A percentile compares a stretch with the other conserved stretches of the same genome.
These are phyloP conservation scores for Xylaria sp. DNA, from an alignment of 2,329 filamentous ascomycete genomes.

Conservation along the genomic window DNA sequence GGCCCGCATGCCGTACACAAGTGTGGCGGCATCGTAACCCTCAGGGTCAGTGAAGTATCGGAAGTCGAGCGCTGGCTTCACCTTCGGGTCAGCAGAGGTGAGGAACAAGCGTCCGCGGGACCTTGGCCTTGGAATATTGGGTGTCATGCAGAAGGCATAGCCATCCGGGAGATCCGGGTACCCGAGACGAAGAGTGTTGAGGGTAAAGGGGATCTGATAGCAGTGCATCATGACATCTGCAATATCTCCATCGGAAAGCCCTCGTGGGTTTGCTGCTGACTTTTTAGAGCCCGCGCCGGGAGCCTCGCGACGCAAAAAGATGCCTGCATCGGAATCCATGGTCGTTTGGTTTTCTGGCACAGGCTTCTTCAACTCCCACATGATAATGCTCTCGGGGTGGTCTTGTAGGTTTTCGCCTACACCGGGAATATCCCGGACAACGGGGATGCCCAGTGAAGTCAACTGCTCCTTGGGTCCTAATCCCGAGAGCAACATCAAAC, in stretches of 20 bases:
- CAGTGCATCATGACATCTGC: conserved; percentile 97
- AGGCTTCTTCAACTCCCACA: conserved; percentile 82
- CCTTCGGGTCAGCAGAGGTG: conserved; percentile 76
- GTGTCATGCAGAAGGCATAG: conserved; percentile 92
- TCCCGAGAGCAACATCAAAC: conserved; percentile 69
- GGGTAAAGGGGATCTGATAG: conserved; percentile 92
- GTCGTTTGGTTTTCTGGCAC: conserved; percentile 84
- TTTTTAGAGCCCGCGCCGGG: conserved; percentile 72
- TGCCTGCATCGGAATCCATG: conserved; percentile 90
- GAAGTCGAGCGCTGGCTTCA: conserved; percentile 88
- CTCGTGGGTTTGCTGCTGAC: conserved; percentile 60
- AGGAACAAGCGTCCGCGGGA: conserved; percentile 82
- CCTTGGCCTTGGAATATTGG: conserved; percentile 86
- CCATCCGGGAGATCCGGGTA: conserved; percentile 72
- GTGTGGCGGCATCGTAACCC: conserved; percentile 84
- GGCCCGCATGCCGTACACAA: conserved; percentile 80
- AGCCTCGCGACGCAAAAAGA: conserved; percentile 84
- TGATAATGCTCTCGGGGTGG: conserved; percentile 70
- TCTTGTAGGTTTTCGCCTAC: conserved; percentile 72
- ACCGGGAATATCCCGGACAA: conserved; percentile 68
- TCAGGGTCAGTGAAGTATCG: conserved; percentile 89
- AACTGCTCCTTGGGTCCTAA: conserved; percentile 67
- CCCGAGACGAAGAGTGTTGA: conserved; percentile 85
- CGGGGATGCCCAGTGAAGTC: conserved; percentile 62
- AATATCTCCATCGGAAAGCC: conserved; percentile 73